Evolutionary conservation across 2,329 filamentous ascomycete species (phyloP).

Genomic region (Aotearoamyces nothofagi): DNA sequence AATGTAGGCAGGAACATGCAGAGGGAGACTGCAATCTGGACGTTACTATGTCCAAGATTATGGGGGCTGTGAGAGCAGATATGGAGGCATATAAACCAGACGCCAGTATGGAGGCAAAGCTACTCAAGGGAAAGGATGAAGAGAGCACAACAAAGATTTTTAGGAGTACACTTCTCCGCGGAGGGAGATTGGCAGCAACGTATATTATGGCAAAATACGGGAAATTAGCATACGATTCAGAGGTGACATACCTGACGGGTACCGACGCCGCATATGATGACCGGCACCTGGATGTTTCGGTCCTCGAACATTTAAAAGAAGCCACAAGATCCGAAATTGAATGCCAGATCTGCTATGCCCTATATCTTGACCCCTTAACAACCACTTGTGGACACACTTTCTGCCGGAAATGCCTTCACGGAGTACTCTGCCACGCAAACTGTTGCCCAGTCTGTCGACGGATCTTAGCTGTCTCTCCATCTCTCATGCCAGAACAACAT

Average conservation of each 20-base stretch:
- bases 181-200: slow-evolving; percentile 47
- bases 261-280: slow-evolving; percentile 10
- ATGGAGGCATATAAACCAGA: slow-evolving; percentile 29
- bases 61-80: slow-evolving; percentile 40
- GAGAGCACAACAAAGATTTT: slow-evolving; percentile 27
- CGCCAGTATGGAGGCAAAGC: slow-evolving; percentile 19
- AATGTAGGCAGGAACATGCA: slow-evolving; percentile 58
- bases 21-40: slow-evolving; percentile 63
- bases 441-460: slow-evolving; percentile 72
- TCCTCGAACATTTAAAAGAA: slow-evolving; percentile 45
- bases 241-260: slow-evolving; percentile 32
- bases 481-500: slow-evolving; percentile 17
- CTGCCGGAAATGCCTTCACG: slow-evolving; percentile 64
- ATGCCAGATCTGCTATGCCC: slow-evolving; percentile 74
- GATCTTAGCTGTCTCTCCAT: slow-evolving; percentile 34
- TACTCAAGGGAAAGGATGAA: slow-evolving; percentile 23
- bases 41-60: slow-evolving; percentile 60
- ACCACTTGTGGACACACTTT: slow-evolving; percentile 83
- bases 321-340: slow-evolving; percentile 57
- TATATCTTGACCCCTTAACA: slow-evolving; percentile 71
- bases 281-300: slow-evolving; percentile 25
- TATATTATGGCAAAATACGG: slow-evolving; percentile 51
- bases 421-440: slow-evolving; percentile 61
- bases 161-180: slow-evolving; percentile 26
- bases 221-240: slow-evolving; percentile 37